Evolutionary conservation across 495 filamentous ascomycete genomes (phyloP).

Genomic region (Polyplosphaeria fusca): DNA sequence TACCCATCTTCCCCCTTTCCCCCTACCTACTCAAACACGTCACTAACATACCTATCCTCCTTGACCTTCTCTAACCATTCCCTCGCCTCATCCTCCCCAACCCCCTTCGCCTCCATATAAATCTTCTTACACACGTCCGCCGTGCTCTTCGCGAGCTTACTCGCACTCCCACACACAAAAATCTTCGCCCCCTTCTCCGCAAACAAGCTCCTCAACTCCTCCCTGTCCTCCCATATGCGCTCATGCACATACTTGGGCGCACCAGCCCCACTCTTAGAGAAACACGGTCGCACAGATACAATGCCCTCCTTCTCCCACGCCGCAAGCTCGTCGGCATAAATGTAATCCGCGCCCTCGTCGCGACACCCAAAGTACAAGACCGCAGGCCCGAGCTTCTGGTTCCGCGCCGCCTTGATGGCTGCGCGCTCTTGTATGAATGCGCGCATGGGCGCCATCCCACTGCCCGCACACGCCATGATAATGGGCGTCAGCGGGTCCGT

Average conservation of each 20-base stretch:
- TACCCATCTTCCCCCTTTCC: neutral
- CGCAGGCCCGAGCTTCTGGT: constrained; percentile 53
- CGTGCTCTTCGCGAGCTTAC: constrained; percentile 57
- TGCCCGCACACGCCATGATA: constrained; percentile 81
- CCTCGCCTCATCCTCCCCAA: constrained; percentile 39
- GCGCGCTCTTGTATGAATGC: constrained; percentile 70
- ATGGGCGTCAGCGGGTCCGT: constrained; percentile 8
- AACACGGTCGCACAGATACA: constrained; percentile 58
- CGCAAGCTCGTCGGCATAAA: constrained; percentile 59
- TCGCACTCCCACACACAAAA: constrained; percentile 64
- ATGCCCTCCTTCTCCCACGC: constrained; percentile 58
- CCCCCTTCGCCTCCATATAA: constrained; percentile 34
- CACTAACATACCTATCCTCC: constrained; percentile 63
- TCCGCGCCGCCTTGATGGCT: constrained; percentile 49
- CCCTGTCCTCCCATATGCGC: constrained; percentile 51
- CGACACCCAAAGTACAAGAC: constrained; percentile 65
- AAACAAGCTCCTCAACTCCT: constrained; percentile 54
- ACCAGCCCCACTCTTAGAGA: constrained; percentile 42
- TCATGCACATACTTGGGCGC: constrained; percentile 59
- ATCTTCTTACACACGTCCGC: constrained; percentile 52
- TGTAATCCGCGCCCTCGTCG: constrained; percentile 53
- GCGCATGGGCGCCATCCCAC: constrained; percentile 84
- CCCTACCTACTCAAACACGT: constrained; percentile 56
- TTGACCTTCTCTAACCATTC: constrained; percentile 57
- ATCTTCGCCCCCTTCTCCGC: constrained; percentile 52